These are phyloP conservation scores for Hsuehochloa calcarea DNA, from an alignment of 176 grass and related monocot species.

Conservation along the genomic window DNA sequence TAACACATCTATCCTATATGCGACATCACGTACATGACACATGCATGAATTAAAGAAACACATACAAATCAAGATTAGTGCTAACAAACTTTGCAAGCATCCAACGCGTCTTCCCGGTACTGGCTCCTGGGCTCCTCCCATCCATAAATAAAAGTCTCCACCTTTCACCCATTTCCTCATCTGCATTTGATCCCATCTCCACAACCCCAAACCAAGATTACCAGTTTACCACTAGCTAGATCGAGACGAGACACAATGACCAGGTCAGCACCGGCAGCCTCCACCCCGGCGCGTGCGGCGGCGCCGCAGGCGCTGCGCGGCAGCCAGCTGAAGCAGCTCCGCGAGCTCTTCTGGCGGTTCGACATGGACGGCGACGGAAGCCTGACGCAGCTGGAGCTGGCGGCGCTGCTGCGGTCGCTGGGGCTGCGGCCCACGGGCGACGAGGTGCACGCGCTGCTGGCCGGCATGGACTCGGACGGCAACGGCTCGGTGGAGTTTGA, in stretches of 20 bases:
- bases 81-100: not conserved
- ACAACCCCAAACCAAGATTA: not conserved
- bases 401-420: conserved; percentile 58
- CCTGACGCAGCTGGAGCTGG: conserved; percentile 77
- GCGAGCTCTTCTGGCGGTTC: conserved; percentile 67
- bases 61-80: too few relatives aligned
- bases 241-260: not conserved
- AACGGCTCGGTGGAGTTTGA: conserved; percentile 71
- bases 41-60: too few relatives aligned
- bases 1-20: too few relatives aligned
- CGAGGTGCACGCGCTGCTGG: conserved; percentile 57
- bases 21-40: too few relatives aligned
- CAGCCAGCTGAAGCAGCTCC: conserved; percentile 79
- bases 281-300: not conserved
- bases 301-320: conserved; percentile 19
- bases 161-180: not conserved
- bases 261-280: not conserved
- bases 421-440: conserved; percentile 68
- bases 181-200: not conserved
- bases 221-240: not conserved
- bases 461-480: conserved; percentile 65
- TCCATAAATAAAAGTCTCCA: conserved; percentile 29
- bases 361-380: conserved; percentile 79
- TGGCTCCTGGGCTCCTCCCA: not conserved
- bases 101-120: conserved; percentile 46